Conservation (phyloP, 371 early-diverging fungal genomes). For the Apophysomyces ossiformis region DNA sequence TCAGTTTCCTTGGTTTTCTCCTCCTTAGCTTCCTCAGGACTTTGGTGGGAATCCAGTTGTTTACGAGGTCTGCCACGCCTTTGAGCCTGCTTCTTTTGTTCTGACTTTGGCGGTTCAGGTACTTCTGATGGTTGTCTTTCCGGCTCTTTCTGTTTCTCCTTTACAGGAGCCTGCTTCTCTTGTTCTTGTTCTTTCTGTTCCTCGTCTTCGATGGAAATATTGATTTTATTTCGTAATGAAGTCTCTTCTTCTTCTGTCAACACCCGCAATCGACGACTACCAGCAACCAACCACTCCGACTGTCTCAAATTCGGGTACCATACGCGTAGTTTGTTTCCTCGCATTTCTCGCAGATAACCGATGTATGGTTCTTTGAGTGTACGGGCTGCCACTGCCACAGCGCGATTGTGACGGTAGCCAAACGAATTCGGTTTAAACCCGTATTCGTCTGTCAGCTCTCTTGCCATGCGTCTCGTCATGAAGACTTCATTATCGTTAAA, state of each 20-base stretch:
- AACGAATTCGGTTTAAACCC: constrained; percentile 54
- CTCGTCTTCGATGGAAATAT: background rate
- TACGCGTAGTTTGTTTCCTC: constrained; percentile 34
- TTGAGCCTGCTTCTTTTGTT: background rate
- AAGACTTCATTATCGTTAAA: constrained; percentile 61
- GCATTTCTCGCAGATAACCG: constrained; percentile 43
- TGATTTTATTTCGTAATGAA: background rate
- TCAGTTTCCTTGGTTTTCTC: constrained; percentile 9
- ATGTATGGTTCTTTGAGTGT: constrained; percentile 20
- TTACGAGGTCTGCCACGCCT: constrained; percentile 12
- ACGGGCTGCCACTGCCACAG: constrained; percentile 39
- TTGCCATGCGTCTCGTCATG: constrained; percentile 58
- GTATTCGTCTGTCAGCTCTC: constrained; percentile 43
- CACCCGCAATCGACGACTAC: constrained; percentile 44
- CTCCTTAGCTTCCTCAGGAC: background rate
- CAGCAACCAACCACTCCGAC: constrained; percentile 43
- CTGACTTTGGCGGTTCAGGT: background rate
- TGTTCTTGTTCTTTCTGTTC: background rate
- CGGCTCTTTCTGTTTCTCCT: no score
- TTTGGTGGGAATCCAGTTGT: background rate
- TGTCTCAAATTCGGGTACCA: constrained; percentile 42
- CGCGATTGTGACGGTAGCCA: constrained; percentile 55
- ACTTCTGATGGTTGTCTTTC: background rate
- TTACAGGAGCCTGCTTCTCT: background rate
- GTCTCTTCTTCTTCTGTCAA: constrained; percentile 35